Evolutionary conservation across 495 filamentous ascomycete genomes (phyloP).

Genomic region (Extremus antarcticus): DNA sequence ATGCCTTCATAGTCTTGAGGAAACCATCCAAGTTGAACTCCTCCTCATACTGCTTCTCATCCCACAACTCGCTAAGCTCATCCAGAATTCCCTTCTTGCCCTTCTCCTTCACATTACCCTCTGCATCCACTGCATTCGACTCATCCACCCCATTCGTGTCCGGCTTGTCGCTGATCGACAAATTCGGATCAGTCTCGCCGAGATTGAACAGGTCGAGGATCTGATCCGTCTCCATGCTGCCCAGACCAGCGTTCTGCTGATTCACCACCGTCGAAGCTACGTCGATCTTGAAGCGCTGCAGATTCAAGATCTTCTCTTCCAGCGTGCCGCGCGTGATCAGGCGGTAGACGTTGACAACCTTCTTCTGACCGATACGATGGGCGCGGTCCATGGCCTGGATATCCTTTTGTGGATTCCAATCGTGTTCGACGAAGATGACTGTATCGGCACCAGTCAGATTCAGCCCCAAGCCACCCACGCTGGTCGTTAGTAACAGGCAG

Average conservation of each 20-base stretch:
- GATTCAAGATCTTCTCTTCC: constrained; percentile 94
- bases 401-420: constrained; percentile 99
- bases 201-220: constrained; percentile 94
- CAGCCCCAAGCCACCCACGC: constrained; percentile 85
- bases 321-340: constrained; percentile 89
- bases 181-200: constrained; percentile 59
- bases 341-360: constrained; percentile 98
- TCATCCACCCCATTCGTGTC: constrained; percentile 41
- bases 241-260: constrained; percentile 91
- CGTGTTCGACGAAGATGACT: constrained; percentile 98
- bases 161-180: constrained; percentile 44
- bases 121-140: constrained; percentile 89
- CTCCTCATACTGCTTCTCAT: constrained; percentile 91
- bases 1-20: constrained; percentile 68
- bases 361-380: constrained; percentile 97
- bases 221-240: constrained; percentile 95
- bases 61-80: constrained; percentile 91
- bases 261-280: constrained; percentile 97
- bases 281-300: constrained; percentile 99
- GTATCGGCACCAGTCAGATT: constrained; percentile 97
- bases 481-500: constrained; percentile 81
- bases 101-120: constrained; percentile 83
- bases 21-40: constrained; percentile 92
- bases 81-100: constrained; percentile 94
- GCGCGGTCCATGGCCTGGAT: constrained; percentile 98